phyloP scores from a whole-genome alignment of 2,329 filamentous ascomycete species.

The Zymoseptoria crescenta region DNA sequence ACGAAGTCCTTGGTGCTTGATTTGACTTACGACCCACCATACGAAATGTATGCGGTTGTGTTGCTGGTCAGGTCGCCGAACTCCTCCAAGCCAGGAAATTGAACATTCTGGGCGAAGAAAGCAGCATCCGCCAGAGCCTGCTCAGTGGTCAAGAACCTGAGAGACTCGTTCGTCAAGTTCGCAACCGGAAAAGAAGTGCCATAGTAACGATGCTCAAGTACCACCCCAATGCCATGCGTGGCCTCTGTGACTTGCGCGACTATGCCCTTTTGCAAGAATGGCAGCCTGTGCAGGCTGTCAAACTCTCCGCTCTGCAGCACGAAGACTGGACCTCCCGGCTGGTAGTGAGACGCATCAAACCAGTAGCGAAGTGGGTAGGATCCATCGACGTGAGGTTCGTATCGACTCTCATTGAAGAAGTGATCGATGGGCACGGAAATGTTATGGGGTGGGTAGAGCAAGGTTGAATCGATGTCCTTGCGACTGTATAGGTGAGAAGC shows the following conservation, averaged over 20 bases:
- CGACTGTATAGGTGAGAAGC: constrained; percentile 9
- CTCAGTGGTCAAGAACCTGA: constrained; percentile 76
- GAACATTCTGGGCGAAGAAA: constrained; percentile 68
- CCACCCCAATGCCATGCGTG: constrained; percentile 66
- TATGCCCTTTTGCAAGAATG: constrained; percentile 71
- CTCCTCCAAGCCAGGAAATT: constrained; percentile 62
- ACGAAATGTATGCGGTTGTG: constrained; percentile 64
- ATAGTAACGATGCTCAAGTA: constrained; percentile 85
- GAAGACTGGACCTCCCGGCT: constrained; percentile 71
- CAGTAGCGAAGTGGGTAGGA: constrained; percentile 70
- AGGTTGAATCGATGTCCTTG: constrained; percentile 25
- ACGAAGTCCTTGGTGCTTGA: neutral
- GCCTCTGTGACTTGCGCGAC: constrained; percentile 61
- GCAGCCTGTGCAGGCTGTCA: constrained; percentile 52
- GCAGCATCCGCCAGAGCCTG: constrained; percentile 74
- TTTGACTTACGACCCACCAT: constrained; percentile 56
- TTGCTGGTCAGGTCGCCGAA: constrained; percentile 55
- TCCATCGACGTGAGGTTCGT: constrained; percentile 65
- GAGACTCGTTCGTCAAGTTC: constrained; percentile 59
- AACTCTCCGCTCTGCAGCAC: constrained; percentile 68
- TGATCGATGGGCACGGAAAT: constrained; percentile 62
- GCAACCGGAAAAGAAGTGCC: constrained; percentile 63
- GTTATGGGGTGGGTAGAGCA: constrained; percentile 42
- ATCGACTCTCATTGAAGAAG: constrained; percentile 70
- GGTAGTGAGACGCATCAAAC: constrained; percentile 72